Evolutionary conservation across 2,329 filamentous ascomycete genomes (phyloP).

Genomic region (Geosmithia putterillii): DNA sequence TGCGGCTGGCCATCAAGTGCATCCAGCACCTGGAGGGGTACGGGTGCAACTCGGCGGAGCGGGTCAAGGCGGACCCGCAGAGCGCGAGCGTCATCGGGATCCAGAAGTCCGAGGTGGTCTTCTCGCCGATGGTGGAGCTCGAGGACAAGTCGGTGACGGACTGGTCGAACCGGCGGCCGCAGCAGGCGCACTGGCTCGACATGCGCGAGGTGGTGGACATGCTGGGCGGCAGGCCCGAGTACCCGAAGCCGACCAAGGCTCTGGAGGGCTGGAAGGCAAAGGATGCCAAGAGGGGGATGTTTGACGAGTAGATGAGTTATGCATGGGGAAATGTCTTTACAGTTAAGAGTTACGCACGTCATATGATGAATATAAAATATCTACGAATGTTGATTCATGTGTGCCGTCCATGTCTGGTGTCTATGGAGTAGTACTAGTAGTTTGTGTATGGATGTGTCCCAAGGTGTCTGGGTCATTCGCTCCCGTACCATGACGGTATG

Average conservation of each 20-base stretch:
- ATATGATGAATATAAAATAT: no score
- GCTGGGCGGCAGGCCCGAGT: constrained; percentile 57
- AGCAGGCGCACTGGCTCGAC: constrained; percentile 71
- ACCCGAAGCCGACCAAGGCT: constrained; percentile 34
- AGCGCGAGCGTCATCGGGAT: constrained; percentile 83
- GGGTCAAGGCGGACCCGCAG: constrained; percentile 61
- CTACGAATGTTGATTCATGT: no score
- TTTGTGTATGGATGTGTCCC: no score
- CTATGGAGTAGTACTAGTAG: no score
- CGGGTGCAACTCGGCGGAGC: constrained; percentile 49
- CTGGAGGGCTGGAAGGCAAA: constrained; percentile 43
- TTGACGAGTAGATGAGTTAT: background rate
- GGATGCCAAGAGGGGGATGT: constrained; percentile 45
- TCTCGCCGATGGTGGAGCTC: constrained; percentile 67
- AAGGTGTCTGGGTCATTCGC: no score
- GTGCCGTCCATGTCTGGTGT: no score
- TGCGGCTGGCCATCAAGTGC: constrained; percentile 86
- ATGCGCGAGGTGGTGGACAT: constrained; percentile 76
- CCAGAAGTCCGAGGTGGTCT: constrained; percentile 79
- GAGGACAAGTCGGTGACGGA: constrained; percentile 73
- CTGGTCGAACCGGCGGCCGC: constrained; percentile 81
- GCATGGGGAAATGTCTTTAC: no score
- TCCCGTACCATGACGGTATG: no score
- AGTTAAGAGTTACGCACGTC: no score
- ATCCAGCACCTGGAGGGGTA: constrained; percentile 82